Evolutionary conservation across 352 stramenopile genomes (phyloP).

Genomic region (Thalassiosira hispida): DNA sequence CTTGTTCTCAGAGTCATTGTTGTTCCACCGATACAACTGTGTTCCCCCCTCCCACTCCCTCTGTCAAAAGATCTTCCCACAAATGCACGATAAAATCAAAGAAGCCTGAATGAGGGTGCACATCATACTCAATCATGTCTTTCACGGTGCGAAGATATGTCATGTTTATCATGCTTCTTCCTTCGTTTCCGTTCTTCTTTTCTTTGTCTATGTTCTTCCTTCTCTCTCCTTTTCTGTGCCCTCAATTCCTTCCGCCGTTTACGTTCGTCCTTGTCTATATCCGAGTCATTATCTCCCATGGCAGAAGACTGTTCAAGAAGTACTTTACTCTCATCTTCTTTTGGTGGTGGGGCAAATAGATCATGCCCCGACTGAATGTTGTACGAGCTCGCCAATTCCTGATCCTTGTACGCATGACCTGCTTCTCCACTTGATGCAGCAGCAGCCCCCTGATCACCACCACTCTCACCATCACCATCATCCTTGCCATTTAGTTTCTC

Average conservation of each 20-base stretch:
- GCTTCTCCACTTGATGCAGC: slow-evolving; percentile 13
- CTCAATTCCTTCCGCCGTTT: slow-evolving; percentile 55
- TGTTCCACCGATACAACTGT: too few relatives aligned
- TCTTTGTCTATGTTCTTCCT: slow-evolving; percentile 45
- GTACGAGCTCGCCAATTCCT: slow-evolving; percentile 76
- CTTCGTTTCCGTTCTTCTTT: slow-evolving; percentile 47
- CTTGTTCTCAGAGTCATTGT: too few relatives aligned
- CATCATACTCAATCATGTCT: slow-evolving; percentile 12
- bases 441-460: slow-evolving; percentile 4
- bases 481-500: slow-evolving; percentile 20
- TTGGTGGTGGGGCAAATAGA: slow-evolving; percentile 74
- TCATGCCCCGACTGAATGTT: slow-evolving; percentile 80
- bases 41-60: too few relatives aligned
- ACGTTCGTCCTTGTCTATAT: slow-evolving; percentile 47
- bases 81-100: too few relatives aligned
- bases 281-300: slow-evolving; percentile 21
- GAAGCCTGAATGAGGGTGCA: neutral
- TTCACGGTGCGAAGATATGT: slow-evolving; percentile 12
- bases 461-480: slow-evolving; percentile 8
- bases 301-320: neutral
- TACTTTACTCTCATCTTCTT: slow-evolving; percentile 19
- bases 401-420: slow-evolving; percentile 79
- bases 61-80: too few relatives aligned
- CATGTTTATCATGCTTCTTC: slow-evolving; percentile 14
- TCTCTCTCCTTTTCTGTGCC: slow-evolving; percentile 58